Conservation (phyloP, 1,284 basidiomycete species). For the Sporisorium sorghi region DNA sequence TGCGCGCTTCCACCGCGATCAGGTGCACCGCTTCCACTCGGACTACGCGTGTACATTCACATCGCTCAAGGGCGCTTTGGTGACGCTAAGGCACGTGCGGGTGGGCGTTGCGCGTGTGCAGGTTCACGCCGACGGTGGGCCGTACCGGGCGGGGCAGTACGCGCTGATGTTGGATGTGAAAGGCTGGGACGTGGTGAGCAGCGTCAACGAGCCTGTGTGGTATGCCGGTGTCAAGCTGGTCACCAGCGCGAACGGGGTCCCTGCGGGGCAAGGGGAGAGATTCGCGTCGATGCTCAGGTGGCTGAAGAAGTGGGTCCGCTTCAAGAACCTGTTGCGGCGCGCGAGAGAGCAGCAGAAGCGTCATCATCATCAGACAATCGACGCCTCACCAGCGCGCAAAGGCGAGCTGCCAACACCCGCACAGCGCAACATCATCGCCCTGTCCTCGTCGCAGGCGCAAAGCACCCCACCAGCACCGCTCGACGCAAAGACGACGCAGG, state of each 20-base stretch:
- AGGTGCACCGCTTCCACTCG: conserved; percentile 15
- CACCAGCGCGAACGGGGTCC: conserved; percentile 18
- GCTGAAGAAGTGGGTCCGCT: conserved; percentile 34
- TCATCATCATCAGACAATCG: no score
- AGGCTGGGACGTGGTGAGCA: conserved; percentile 32
- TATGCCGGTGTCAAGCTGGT: conserved; percentile 29
- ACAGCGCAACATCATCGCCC: conserved; percentile 6
- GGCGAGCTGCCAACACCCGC: conserved; percentile 34
- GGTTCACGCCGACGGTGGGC: neutral
- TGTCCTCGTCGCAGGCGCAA: neutral
- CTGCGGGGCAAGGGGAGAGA: conserved; percentile 5
- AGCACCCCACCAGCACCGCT: neutral
- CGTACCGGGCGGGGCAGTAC: conserved; percentile 25
- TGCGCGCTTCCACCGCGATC: conserved; percentile 18
- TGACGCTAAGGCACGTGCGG: conserved; percentile 26
- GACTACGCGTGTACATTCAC: conserved; percentile 24
- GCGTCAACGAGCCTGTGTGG: conserved; percentile 35
- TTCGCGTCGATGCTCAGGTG: conserved; percentile 3
- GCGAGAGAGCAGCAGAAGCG: conserved; percentile 8
- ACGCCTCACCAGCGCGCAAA: neutral
- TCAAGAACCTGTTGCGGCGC: conserved; percentile 2
- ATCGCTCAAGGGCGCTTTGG: conserved; percentile 32
- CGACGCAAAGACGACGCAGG: neutral
- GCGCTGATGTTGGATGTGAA: conserved; percentile 32
- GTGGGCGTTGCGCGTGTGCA: conserved; percentile 15